Base-by-base conservation (phyloP, 768 basidiomycete species). In the Pleurotus sapidus region DNA sequence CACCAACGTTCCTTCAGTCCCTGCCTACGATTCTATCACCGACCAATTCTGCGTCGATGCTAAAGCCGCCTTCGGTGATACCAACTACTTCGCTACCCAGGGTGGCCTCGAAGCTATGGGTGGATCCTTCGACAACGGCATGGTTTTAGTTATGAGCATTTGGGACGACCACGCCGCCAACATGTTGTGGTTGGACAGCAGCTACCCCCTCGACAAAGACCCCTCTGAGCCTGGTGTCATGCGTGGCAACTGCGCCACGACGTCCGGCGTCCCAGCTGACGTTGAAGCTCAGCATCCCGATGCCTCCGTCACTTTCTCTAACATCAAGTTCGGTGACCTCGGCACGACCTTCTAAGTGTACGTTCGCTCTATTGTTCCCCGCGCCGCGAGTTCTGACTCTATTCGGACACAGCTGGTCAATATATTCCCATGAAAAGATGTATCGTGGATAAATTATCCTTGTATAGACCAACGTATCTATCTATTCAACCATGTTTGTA, bases 1-100 rank as follows among this genome's bases (percentile, higher is more conserved):
- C 30, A 60, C 63, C 59, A 73, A 67, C 63, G 62, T 79, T 62
- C 55, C 74, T 43, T 74, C 74, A 39, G 59, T 78, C n/a, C 14
- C 17, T 57, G n/a, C 68, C 37, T 61, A 59, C 63, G 66, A 76
- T 69, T 74, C 71, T 37, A 72, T 79, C 70, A 74, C 73, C 63
- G 69, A 74, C 53, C 60, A 57, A 17, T 77, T 73, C 69, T 78
- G 74, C 68, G 63, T 61, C 37, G 69, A 65, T 46, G 74, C 77
- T 63, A 80, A 79, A 71, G 61, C 69, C 27, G 71, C 68, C 12
- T 77, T 79, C 67, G 76, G 74, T 24, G 77, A 81, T 67, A 71
- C 68, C 39, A 72, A 76, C 66, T 65, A 67, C 60, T 80, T 79
- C 71, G 63, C 61, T 47, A 55, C 61, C 54, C 69, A 73, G 59